Base-by-base conservation (phyloP, 495 filamentous ascomycete species). In the Trichoderma reesei region DNA sequence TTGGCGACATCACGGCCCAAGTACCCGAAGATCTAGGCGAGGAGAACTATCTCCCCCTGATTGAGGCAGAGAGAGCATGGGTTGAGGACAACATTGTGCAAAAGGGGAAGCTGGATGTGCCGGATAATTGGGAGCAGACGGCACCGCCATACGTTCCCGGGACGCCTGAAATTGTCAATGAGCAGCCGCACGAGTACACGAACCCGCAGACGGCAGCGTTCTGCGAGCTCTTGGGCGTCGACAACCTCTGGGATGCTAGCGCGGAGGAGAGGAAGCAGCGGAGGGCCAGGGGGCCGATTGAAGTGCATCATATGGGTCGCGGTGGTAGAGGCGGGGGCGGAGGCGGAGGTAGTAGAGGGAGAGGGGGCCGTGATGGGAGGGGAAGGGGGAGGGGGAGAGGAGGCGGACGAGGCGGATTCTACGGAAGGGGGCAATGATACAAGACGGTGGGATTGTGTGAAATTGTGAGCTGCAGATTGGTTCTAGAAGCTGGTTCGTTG, bases 121-220 rank as follows among this genome's bases (percentile, higher is more conserved):
- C 92, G 0, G 75, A 86, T 5, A 88, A 92, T 71, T 98, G 97
- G 71, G 74, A 71, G 11, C 68, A 74, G n/a, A 93, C 88, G 0
- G 93, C 94, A 2, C 90, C 90, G 5, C 74, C 82, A 4, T 89
- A 90, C 65, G 78, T 85, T 46, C 71, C 77, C 0, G 73, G 74
- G 5, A 70, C 69, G 18, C 72, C 73, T 18, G 73, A 73, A 59
- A 70, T 41, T 10, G 69, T 69, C 16, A 62, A 65, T 0, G 67
- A 79, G 51, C 80, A 83, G 70, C 90, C 92, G 2, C 70, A 72
- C 0, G 91, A 95, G 74, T 95, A 91, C 71, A 88, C 78, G 13
- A 97, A 92, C 70, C 84, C 86, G 5, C 92, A 97, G 74, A 97
- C 90, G 9, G 73, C 73, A 7, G 70, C 73, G 18, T 98, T 94